Evolutionary conservation across 2,329 filamentous ascomycete genomes (phyloP).

Genomic region (Colletotrichum caudatum): DNA sequence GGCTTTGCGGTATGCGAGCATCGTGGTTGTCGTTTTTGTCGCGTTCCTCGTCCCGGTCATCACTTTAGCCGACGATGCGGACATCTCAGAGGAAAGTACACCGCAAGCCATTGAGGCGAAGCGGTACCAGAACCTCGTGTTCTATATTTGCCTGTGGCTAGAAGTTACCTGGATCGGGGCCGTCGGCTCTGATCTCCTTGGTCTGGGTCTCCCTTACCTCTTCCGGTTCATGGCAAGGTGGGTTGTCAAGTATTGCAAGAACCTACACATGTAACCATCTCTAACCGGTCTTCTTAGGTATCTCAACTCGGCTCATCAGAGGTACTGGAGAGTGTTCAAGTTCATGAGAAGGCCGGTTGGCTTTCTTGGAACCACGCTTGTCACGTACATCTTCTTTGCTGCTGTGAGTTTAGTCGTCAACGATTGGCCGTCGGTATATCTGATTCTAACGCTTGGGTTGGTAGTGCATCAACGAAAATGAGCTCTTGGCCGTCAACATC

Average conservation of each 20-base stretch:
- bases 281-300: slow-evolving; percentile 42
- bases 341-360: slow-evolving; percentile 45
- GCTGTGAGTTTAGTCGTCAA: slow-evolving; percentile 26
- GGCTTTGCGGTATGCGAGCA: slow-evolving; percentile 41
- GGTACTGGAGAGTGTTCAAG: slow-evolving; percentile 47
- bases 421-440: too few species aligned
- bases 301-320: slow-evolving; percentile 47
- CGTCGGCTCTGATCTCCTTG: slow-evolving; percentile 42
- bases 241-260: neutral
- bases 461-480: slow-evolving; percentile 42
- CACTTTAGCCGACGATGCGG: slow-evolving; percentile 39
- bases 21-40: slow-evolving; percentile 41
- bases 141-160: slow-evolving; percentile 45
- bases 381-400: slow-evolving; percentile 39
- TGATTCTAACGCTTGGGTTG: neutral
- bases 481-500: slow-evolving; percentile 41
- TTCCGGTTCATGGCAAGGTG: slow-evolving; percentile 47
- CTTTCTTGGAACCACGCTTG: slow-evolving; percentile 42
- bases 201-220: slow-evolving; percentile 44
- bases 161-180: slow-evolving; percentile 44
- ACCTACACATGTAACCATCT: too few species aligned
- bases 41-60: slow-evolving; percentile 44
- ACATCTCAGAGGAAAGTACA: slow-evolving; percentile 30
- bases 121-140: slow-evolving; percentile 42
- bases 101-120: slow-evolving; percentile 27